Base-by-base conservation (phyloP, 257 asterid species). In the Ilex aquifolium region DNA sequence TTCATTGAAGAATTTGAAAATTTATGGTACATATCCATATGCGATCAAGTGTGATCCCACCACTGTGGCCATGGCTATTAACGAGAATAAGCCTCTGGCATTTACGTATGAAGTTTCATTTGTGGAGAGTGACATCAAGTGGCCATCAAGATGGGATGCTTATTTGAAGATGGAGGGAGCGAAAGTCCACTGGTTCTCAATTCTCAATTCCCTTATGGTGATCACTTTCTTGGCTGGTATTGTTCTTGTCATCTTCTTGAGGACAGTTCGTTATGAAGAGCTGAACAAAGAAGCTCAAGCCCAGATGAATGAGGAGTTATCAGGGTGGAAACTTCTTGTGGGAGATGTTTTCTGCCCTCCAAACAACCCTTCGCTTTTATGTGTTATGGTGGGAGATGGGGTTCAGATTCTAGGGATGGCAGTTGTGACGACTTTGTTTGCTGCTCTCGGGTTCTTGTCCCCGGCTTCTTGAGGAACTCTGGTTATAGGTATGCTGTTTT, bases 81-180 rank as follows among this genome's bases (percentile, higher is more conserved):
- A 85, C 72, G 97, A 87, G 70, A 85, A 80, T 13, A 88, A 90
- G 76, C 87, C 92, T 0, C 48, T 90, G 2, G 65, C 87, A 39
- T 90, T 87, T 68, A 62, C 95, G 3, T 90, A 90, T 5, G 95
- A 87, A 80, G 97, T 90, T 13, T 60, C 72, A 3, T 87, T 87
- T 61, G 85, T 80, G 66, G 88, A 87, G 83, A 82, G 92, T 68
- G 95, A 90, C 56, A 90, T 85, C 73, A 90, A 82, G 74, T 90
- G 97, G 97, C 97, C 97, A 1, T 87, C 95, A 1, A 82, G 97
- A 60, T 90, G 97, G 97, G 97, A 90, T 68, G 95, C 97, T 10
- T 90, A 90, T 70, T 44, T 90, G 74, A 87, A 90, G 66, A 87
- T 90, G 97, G 97, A 90, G 83, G 97, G 95, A 31, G 83, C 97